Percentiles rank a stretch among this genome's conserved stretches.
These are phyloP conservation scores for Sporothrix pallida DNA, from an alignment of 2,329 filamentous ascomycete genomes.

Conservation along the genomic window DNA sequence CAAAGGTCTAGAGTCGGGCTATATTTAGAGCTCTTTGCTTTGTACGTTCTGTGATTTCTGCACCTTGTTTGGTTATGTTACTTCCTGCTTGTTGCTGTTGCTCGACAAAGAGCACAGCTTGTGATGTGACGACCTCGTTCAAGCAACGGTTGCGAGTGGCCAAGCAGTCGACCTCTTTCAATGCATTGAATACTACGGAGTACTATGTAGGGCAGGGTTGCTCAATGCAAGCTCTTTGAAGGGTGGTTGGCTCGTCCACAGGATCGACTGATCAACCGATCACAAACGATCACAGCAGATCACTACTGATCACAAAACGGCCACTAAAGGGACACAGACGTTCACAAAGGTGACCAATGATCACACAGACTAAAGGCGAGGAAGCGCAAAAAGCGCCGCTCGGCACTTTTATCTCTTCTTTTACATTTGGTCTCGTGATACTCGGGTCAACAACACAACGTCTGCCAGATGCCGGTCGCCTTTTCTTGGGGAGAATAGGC, in stretches of 20 bases:
- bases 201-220: not conserved
- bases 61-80: not conserved
- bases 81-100: not conserved
- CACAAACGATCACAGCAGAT: not conserved
- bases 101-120: not conserved
- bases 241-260: not conserved
- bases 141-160: not conserved
- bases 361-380: not conserved
- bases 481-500: not conserved
- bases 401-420: not conserved
- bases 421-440: not conserved
- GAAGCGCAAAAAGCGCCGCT: not conserved
- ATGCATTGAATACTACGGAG: not conserved
- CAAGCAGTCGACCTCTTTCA: not conserved
- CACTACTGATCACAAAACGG: constrained; percentile 4
- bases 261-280: not conserved
- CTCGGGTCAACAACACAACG: not conserved
- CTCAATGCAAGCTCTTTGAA: not conserved
- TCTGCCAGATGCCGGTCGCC: not conserved
- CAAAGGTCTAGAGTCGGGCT: not conserved
- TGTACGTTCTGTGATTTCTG: not conserved
- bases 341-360: not conserved
- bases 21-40: constrained; percentile 10
- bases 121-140: constrained; percentile 1
- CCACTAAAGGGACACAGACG: not conserved